Base-by-base conservation (phyloP, 768 basidiomycete species). In the Suillus luteus region DNA sequence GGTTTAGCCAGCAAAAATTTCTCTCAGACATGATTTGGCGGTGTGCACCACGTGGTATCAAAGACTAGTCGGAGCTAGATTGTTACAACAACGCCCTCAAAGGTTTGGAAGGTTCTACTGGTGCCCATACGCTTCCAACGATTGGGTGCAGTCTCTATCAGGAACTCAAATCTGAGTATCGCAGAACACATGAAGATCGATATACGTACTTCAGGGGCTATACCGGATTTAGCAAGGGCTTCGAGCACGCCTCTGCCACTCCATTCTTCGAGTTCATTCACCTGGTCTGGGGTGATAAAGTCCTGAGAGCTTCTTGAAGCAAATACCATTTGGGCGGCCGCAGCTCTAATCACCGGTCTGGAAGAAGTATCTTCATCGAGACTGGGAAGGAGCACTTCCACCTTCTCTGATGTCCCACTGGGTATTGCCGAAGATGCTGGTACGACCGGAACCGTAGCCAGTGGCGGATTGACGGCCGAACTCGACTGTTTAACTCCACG, bases 301-400 rank as follows among this genome's bases (percentile, higher is more conserved):
- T 84, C 89, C 66, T 80, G 82, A 33, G 90, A 88, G 48, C 79
- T 81, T 55, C 92, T 85, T 49, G 87, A 83, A n/a, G 92, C 92
- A 70, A 91, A 94, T 5, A 93, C 84, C 84, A 93, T 90, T 64
- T 93, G 92, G 24, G 85, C 85, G 17, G 89, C 88, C 17, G 92
- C 89, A n/a, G 89, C 92, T 68, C 84, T 83, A 69, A 93, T 92
- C 62, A 69, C 67, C 19, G 79, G 70, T 22, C 64, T 69, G 27
- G 27, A 37, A 4, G 27, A 35, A 67, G 61, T n/a, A 49, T 61
- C 57, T 55, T 61, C 41, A 52, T 44, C 52, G 2, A 55, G 59
- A 11, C 17, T 31, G 1, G 66, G 46, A 27, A 12, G n/a, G 17
- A 48, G 35, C 64, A 40, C 40, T 58, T 58, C 55, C 15, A 40